Conservation (phyloP, 1,139 yeast species). For the Candida sp. region DNA sequence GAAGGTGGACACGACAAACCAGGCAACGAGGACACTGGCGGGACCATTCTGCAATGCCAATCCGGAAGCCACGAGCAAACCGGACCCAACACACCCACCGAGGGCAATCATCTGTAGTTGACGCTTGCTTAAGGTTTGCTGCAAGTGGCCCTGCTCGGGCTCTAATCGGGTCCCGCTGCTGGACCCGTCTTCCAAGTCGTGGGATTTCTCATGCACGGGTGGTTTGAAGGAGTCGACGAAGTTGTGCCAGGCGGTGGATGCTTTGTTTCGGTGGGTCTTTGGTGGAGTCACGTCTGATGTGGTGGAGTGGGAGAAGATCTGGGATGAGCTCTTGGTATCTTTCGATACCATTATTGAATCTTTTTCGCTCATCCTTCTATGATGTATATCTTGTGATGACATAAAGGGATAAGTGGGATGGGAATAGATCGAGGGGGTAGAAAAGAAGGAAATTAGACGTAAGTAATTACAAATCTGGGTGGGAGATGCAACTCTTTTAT, state of each 20-base stretch:
- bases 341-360: background rate
- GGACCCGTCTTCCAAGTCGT: slow-evolving; percentile 5
- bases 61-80: slow-evolving; percentile 41
- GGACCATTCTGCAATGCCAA: slow-evolving; percentile 46
- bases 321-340: background rate
- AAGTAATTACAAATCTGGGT: background rate
- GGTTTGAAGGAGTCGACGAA: slow-evolving; percentile 41
- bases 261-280: background rate
- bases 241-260: slow-evolving; percentile 22
- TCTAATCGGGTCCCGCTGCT: background rate
- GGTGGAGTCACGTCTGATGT: background rate
- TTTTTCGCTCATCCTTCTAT: slow-evolving; percentile 1
- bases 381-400: background rate
- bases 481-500: background rate
- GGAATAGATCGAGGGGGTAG: background rate
- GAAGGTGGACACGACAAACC: slow-evolving; percentile 46
- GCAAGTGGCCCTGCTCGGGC: slow-evolving; percentile 16
- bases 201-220: slow-evolving; percentile 16
- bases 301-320: background rate
- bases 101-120: slow-evolving; percentile 43
- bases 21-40: slow-evolving; percentile 41
- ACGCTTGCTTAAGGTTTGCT: slow-evolving; percentile 34
- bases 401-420: background rate
- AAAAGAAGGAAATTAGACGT: background rate
- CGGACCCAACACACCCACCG: slow-evolving; percentile 45